These are phyloP conservation scores for Wickerhamiella occidentalis DNA, from an alignment of 805 yeast species.

Conservation along the genomic window DNA sequence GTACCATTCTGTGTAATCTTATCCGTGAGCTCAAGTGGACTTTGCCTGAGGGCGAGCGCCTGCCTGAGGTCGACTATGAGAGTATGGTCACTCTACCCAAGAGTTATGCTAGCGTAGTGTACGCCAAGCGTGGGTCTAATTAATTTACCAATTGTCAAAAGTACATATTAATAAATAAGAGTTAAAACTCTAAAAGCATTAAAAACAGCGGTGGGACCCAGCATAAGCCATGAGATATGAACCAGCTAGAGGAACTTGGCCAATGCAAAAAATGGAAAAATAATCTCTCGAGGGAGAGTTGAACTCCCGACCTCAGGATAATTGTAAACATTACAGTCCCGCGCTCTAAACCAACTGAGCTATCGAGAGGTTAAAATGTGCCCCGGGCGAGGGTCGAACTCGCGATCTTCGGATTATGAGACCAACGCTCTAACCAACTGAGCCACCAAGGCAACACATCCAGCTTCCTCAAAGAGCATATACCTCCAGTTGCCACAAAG, in stretches of 20 bases:
- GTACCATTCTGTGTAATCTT: constrained; percentile 64
- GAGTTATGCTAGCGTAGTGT: constrained; percentile 38
- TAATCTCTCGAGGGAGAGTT: constrained; percentile 12
- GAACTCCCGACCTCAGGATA: constrained; percentile 13
- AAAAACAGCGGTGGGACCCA: no score
- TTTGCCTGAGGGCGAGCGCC: constrained; percentile 37
- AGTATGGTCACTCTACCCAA: constrained; percentile 89
- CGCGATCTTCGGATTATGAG: constrained; percentile 13
- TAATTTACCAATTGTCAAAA: background rate
- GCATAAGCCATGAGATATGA: no score
- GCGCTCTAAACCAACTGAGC: constrained; percentile 13
- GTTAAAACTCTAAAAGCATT: no score
- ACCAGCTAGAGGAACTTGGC: background rate
- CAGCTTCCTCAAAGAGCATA: background rate
- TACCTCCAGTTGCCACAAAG: no score
- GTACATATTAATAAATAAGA: background rate
- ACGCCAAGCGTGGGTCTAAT: constrained; percentile 8
- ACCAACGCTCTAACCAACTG: constrained; percentile 13
- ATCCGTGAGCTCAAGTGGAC: constrained; percentile 71
- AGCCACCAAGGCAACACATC: constrained; percentile 10
- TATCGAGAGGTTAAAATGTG: constrained; percentile 10
- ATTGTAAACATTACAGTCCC: constrained; percentile 11
- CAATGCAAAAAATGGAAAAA: background rate
- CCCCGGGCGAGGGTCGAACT: constrained; percentile 13
- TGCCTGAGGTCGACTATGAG: constrained; percentile 54